Conservation (phyloP, 139 green algal species). For the Yamagishiella unicocca region DNA sequence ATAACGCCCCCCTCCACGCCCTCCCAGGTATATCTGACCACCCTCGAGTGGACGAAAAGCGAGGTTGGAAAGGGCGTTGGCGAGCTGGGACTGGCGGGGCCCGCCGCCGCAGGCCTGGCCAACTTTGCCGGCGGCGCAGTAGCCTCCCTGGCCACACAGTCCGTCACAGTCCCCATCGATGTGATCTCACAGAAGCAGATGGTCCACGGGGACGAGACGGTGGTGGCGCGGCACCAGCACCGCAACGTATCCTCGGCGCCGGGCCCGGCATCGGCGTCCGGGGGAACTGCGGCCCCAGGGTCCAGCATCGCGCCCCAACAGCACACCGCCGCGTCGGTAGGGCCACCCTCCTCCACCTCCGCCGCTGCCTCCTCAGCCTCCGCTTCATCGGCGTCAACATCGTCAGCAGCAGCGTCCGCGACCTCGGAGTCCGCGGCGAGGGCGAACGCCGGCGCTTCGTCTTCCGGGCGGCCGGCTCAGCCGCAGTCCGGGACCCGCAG, state of each 20-base stretch:
- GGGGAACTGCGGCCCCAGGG: no score
- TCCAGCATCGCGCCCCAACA: no score
- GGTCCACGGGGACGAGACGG: constrained; percentile 63
- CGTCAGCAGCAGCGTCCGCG: not conserved
- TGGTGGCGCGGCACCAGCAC: constrained; percentile 42
- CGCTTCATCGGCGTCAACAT: not conserved
- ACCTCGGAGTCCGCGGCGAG: not conserved
- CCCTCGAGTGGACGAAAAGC: constrained; percentile 80
- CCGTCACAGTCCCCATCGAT: constrained; percentile 92
- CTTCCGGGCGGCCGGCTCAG: not conserved
- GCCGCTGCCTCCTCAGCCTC: not conserved
- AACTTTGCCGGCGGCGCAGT: constrained; percentile 82
- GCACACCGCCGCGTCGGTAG: no score
- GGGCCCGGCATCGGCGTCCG: not conserved
- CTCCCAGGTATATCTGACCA: constrained; percentile 79
- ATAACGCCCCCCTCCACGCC: not conserved
- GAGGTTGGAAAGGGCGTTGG: constrained; percentile 41
- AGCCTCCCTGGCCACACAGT: constrained; percentile 83
- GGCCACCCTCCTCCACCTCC: not conserved
- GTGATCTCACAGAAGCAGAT: constrained; percentile 87
- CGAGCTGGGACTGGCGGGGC: constrained; percentile 56
- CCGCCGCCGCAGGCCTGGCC: constrained; percentile 44
- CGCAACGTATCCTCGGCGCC: no score
- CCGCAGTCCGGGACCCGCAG: not conserved
- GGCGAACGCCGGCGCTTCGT: not conserved